Evolutionary conservation across 169 alveolate genomes (phyloP).

Genomic region (Blepharisma undulans): DNA sequence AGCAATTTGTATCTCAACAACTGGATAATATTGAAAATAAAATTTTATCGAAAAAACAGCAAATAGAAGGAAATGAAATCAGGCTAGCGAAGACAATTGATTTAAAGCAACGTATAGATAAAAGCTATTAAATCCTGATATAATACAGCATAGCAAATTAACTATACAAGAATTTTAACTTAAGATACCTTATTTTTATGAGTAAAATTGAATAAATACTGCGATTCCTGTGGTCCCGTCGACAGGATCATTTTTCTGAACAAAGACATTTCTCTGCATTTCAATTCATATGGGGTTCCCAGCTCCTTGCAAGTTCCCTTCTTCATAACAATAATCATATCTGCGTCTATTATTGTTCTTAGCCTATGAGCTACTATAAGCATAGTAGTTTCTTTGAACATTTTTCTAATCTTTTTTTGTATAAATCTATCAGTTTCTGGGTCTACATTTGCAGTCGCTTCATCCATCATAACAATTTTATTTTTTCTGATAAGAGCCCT

Average conservation of each 20-base stretch:
- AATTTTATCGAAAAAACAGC: background rate
- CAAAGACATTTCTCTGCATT: background rate
- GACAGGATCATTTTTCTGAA: background rate
- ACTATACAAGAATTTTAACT: no score
- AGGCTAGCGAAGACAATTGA: background rate
- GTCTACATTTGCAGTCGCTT: constrained; percentile 69
- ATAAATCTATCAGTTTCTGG: constrained; percentile 55
- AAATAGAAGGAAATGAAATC: background rate
- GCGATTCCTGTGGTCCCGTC: constrained; percentile 1
- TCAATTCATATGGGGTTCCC: constrained; percentile 44
- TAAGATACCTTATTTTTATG: no score
- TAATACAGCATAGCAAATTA: no score
- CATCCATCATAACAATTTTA: constrained; percentile 67
- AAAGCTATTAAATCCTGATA: background rate
- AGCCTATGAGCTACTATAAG: constrained; percentile 77
- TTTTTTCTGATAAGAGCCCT: constrained; percentile 64
- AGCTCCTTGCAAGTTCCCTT: constrained; percentile 62
- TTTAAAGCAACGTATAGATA: background rate
- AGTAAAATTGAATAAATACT: background rate
- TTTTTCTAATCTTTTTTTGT: constrained; percentile 39
- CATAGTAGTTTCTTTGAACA: constrained; percentile 50
- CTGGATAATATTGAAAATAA: background rate
- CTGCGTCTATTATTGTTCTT: constrained; percentile 67
- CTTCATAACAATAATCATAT: constrained; percentile 64
- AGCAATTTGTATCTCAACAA: background rate